These are phyloP conservation scores for Macrophomina phaseolina DNA, from an alignment of 2,329 filamentous ascomycete genomes.

Conservation along the genomic window DNA sequence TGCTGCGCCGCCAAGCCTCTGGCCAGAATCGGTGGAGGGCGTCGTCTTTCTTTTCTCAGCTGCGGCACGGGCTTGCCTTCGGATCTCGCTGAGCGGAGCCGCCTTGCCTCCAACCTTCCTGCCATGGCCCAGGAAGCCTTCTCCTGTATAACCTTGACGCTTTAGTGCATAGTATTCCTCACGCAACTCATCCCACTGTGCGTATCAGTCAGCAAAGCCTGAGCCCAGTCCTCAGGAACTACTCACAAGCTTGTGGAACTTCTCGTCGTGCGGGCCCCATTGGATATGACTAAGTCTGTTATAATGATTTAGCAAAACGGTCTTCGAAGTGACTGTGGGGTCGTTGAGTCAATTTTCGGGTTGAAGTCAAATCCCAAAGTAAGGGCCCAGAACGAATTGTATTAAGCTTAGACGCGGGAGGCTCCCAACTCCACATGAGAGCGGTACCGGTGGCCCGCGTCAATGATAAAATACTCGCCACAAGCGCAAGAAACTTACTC, in stretches of 20 bases:
- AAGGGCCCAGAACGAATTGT: neutral
- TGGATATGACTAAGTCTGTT: constrained; percentile 78
- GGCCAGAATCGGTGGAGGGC: constrained; percentile 67
- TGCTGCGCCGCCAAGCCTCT: constrained; percentile 71
- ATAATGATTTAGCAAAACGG: neutral
- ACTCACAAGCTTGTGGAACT: constrained; percentile 73
- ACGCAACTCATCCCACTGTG: constrained; percentile 79
- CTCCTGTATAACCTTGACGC: constrained; percentile 85
- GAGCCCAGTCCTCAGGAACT: neutral
- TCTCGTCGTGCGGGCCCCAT: constrained; percentile 78
- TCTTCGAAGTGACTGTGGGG: neutral
- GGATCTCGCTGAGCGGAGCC: constrained; percentile 73
- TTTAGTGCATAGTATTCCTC: constrained; percentile 80
- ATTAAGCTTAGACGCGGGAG: neutral
- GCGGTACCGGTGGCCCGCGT: neutral
- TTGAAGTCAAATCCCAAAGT: neutral
- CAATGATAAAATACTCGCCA: neutral
- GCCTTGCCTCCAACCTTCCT: constrained; percentile 71
- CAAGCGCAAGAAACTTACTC: constrained; percentile 57
- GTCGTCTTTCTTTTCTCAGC: constrained; percentile 70
- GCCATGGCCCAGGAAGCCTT: constrained; percentile 82
- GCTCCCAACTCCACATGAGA: neutral
- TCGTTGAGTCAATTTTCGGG: neutral
- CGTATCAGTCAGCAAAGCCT: neutral
- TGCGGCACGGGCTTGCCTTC: constrained; percentile 73